Percentiles rank a stretch among this genome's conserved stretches.
Evolutionary conservation across 225 moss, liverwort and hornwort species (phyloP).

Genomic region (Marchantia paleacea): DNA sequence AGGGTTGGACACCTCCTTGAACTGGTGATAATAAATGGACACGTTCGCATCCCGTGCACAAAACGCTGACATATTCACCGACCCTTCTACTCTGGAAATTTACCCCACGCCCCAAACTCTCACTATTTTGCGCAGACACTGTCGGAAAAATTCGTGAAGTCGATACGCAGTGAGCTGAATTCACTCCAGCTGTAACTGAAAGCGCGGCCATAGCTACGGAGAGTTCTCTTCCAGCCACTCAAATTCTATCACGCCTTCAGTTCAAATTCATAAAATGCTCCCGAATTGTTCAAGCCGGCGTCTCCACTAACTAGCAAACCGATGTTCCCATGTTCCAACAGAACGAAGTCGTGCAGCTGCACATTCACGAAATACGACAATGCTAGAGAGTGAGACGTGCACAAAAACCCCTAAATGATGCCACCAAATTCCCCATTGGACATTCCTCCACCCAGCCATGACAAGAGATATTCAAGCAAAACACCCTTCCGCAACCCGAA

Average conservation of each 20-base stretch:
- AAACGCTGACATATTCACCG: background rate
- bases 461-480: background rate
- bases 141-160: background rate
- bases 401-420: background rate
- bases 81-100: slow-evolving; percentile 8
- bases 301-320: background rate
- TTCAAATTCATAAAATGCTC: background rate
- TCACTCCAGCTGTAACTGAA: slow-evolving; percentile 17
- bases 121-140: background rate
- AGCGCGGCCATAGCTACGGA: slow-evolving; percentile 22
- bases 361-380: background rate
- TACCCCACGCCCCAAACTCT: slow-evolving; percentile 7
- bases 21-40: background rate
- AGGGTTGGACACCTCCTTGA: background rate
- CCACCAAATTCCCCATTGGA: background rate
- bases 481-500: background rate
- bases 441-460: background rate
- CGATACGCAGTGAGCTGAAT: slow-evolving; percentile 8
- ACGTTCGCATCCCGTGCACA: slow-evolving; percentile 13
- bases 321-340: background rate
- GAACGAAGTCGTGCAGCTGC: slow-evolving; percentile 6
- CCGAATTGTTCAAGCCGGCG: background rate
- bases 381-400: background rate
- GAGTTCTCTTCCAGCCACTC: background rate
- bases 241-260: background rate